These are phyloP conservation scores for Schizosaccharomyces japonicus DNA, from an alignment of 805 yeast genomes.

Conservation along the genomic window DNA sequence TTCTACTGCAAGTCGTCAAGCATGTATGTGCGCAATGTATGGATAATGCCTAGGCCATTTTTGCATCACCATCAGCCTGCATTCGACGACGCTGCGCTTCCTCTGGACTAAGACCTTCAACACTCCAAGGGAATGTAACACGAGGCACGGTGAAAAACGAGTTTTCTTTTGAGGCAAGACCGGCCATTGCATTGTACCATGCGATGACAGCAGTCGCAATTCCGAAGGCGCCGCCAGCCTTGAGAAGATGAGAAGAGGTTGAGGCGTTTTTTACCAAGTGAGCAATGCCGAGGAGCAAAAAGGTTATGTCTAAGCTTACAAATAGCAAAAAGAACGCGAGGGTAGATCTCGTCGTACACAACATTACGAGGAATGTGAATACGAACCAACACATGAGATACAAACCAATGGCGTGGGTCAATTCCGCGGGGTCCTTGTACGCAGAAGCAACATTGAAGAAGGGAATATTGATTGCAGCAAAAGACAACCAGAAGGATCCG, in stretches of 20 bases:
- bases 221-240: constrained; percentile 42
- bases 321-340: constrained; percentile 37
- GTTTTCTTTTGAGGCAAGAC: constrained; percentile 34
- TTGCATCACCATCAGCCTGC: not conserved
- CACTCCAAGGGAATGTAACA: constrained; percentile 21
- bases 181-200: constrained; percentile 41
- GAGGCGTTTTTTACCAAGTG: constrained; percentile 17
- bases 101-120: constrained; percentile 1
- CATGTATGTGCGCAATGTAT: too few relatives aligned
- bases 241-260: constrained; percentile 15
- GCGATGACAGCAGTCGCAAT: constrained; percentile 31
- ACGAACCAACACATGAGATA: constrained; percentile 39
- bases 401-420: constrained; percentile 31
- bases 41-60: too few relatives aligned
- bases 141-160: constrained; percentile 27
- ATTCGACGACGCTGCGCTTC: not conserved
- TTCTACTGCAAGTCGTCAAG: too few relatives aligned
- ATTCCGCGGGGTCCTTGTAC: constrained; percentile 19
- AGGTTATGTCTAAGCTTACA: constrained; percentile 29
- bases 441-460: constrained; percentile 38
- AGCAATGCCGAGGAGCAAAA: constrained; percentile 30
- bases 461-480: constrained; percentile 32
- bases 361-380: constrained; percentile 30
- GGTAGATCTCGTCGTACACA: constrained; percentile 40
- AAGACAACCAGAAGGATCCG: constrained; percentile 52